Evolutionary conservation across 2,329 filamentous ascomycete genomes (phyloP).

Genomic region (Aspergillus sp.): DNA sequence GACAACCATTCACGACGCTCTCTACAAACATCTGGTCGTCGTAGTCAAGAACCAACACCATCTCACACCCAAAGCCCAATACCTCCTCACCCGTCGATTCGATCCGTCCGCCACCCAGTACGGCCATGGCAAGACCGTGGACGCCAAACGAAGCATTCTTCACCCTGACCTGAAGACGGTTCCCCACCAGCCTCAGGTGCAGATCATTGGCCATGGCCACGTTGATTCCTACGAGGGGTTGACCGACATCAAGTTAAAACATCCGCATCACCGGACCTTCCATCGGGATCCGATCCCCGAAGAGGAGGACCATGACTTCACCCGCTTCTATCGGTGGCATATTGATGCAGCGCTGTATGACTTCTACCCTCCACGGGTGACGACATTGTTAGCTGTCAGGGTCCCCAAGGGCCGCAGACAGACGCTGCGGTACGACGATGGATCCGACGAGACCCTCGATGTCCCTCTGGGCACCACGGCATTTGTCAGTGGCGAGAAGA

Average conservation of each 20-base stretch:
- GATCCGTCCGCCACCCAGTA: constrained; percentile 66
- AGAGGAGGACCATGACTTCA: constrained; percentile 57
- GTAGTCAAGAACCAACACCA: constrained; percentile 67
- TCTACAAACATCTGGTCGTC: constrained; percentile 68
- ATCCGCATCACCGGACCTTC: constrained; percentile 77
- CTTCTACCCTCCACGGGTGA: constrained; percentile 71
- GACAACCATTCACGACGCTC: constrained; percentile 59
- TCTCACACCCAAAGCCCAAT: constrained; percentile 69
- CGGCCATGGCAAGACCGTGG: constrained; percentile 73
- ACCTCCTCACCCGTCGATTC: constrained; percentile 70
- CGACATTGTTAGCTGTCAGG: constrained; percentile 69
- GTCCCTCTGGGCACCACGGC: constrained; percentile 75
- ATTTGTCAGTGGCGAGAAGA: constrained; percentile 69
- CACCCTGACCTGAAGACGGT: constrained; percentile 80
- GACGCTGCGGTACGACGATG: constrained; percentile 71
- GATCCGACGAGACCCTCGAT: constrained; percentile 61
- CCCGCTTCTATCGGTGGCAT: constrained; percentile 73
- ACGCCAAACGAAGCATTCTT: constrained; percentile 64
- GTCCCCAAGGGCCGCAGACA: constrained; percentile 67
- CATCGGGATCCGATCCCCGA: constrained; percentile 65
- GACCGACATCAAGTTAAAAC: constrained; percentile 64
- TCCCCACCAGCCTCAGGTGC: constrained; percentile 75
- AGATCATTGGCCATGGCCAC: constrained; percentile 75
- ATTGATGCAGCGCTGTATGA: constrained; percentile 77
- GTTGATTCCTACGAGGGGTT: constrained; percentile 70